Evolutionary conservation across 768 basidiomycete genomes (phyloP).

Genomic region (Auriculariales sp.): DNA sequence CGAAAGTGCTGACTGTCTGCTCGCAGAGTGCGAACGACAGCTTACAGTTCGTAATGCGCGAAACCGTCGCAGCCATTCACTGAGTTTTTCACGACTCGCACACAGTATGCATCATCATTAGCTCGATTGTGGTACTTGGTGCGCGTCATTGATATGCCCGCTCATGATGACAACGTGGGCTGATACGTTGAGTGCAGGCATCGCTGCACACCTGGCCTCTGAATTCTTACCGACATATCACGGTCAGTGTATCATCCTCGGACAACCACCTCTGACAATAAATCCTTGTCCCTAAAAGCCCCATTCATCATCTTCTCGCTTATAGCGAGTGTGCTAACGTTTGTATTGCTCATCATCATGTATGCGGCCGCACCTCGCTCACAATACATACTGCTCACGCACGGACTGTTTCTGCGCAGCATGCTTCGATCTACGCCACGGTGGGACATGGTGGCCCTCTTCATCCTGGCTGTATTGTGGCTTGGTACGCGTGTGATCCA

Average conservation of each 20-base stretch:
- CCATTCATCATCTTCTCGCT: slow-evolving; percentile 61
- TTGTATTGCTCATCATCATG: slow-evolving; percentile 47
- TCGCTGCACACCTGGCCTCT: slow-evolving; percentile 50
- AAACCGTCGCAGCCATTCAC: too few species aligned
- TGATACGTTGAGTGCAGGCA: neutral
- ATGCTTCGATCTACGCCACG: slow-evolving; percentile 57
- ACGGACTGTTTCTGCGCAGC: slow-evolving; percentile 21
- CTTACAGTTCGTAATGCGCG: too few species aligned
- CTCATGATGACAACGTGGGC: neutral
- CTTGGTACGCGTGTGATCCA: slow-evolving; percentile 32
- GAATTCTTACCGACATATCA: slow-evolving; percentile 52
- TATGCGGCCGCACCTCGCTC: slow-evolving; percentile 15
- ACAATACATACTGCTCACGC: slow-evolving; percentile 1
- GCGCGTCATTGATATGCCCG: neutral
- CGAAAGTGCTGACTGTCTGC: too few species aligned
- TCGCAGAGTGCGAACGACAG: too few species aligned
- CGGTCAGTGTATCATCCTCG: slow-evolving; percentile 32
- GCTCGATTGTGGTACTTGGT: slow-evolving; percentile 42
- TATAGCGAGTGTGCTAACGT: slow-evolving; percentile 48
- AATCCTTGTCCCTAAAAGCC: slow-evolving; percentile 21
- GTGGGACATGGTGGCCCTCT: slow-evolving; percentile 39
- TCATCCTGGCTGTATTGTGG: slow-evolving; percentile 51
- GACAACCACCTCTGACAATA: too few species aligned
- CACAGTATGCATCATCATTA: slow-evolving; percentile 25
- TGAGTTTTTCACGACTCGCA: too few species aligned